Evolutionary conservation across 2,329 filamentous ascomycete genomes (phyloP).

Genomic region (Thyridium curvatum): DNA sequence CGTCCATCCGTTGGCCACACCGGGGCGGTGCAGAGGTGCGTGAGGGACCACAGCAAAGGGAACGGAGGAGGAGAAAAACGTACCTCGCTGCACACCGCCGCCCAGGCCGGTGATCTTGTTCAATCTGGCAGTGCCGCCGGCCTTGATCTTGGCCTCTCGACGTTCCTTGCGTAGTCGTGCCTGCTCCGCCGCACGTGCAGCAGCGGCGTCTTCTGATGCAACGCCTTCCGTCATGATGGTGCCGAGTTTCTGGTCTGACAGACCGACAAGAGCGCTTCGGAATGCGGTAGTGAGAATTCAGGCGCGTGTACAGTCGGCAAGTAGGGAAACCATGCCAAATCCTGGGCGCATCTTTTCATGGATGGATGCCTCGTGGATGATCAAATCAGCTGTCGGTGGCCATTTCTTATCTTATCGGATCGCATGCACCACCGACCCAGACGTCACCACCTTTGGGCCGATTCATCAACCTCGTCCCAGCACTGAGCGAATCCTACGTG

Average conservation of each 20-base stretch:
- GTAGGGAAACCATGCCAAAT: too few species aligned
- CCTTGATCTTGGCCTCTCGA: slow-evolving; percentile 71
- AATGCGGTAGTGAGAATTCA: slow-evolving; percentile 6
- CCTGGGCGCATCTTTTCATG: too few species aligned
- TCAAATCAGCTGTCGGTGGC: neutral
- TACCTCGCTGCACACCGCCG: slow-evolving; percentile 46
- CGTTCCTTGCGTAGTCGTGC: slow-evolving; percentile 72
- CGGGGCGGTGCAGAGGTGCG: too few species aligned
- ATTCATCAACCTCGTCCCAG: too few species aligned
- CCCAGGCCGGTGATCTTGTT: slow-evolving; percentile 70
- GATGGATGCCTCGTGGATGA: too few species aligned
- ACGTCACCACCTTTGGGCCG: too few species aligned
- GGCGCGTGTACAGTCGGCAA: too few species aligned
- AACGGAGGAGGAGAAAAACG: slow-evolving; percentile 8
- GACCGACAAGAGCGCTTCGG: slow-evolving; percentile 1
- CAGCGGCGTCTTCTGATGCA: slow-evolving; percentile 39
- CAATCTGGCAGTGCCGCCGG: slow-evolving; percentile 62
- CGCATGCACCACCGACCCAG: neutral
- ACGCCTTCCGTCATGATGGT: slow-evolving; percentile 39
- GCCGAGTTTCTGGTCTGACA: neutral
- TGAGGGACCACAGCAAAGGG: too few species aligned
- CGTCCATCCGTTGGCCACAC: too few species aligned
- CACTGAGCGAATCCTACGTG: too few species aligned
- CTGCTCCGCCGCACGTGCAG: slow-evolving; percentile 53
- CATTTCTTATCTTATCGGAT: slow-evolving; percentile 10